Base-by-base conservation (phyloP, 495 filamentous ascomycete genomes). In the Oidiodendron maius region DNA sequence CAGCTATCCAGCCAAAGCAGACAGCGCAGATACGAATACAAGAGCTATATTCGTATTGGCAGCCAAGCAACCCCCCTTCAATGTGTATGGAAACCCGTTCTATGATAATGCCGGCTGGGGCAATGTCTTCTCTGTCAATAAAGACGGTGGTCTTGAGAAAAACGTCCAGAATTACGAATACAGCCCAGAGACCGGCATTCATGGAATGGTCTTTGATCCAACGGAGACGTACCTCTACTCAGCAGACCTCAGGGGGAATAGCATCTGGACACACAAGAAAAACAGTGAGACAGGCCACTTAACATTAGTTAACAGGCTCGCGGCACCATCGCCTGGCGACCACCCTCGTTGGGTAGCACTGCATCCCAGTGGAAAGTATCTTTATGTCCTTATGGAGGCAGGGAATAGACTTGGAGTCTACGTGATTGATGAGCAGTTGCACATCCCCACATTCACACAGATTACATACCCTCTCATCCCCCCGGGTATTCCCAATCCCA, bases 171-270 rank as follows among this genome's bases (percentile, higher is more conserved):
- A 90, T 64, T 90, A 85, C 67, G 77, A 82, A 42, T 88, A 90
- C 61, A 73, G 78, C 37, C 64, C 70, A 28, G 77, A 86, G 61
- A 84, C 85, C 6, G 87, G 84, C 37, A 86, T 93, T 53, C 87
- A 93, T 66, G 87, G 86, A 66, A 90, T 89, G 84, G 86, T 89
- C 37, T 93, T 93, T 60, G 86, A 93, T 62, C 79, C 84, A 10
- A 82, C 79, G 45, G 87, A 93, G 67, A 85, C 80, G 12, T 91
- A 88, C 66, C 76, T 93, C 28, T 93, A 93, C 71, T 89, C 85
- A 17, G 87, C 87, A 48, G 87, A 93, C 65, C 75, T 93, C 63
- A 77, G 75, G 51, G 86, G 81, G 55, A 90, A 93, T 71, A 89
- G 86, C 70, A 78, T 93, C 42, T 93, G 87, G 87, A 84, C 82